Evolutionary conservation across 208 protist species (phyloP).

Genomic region (Crithidia acanthocephali): DNA sequence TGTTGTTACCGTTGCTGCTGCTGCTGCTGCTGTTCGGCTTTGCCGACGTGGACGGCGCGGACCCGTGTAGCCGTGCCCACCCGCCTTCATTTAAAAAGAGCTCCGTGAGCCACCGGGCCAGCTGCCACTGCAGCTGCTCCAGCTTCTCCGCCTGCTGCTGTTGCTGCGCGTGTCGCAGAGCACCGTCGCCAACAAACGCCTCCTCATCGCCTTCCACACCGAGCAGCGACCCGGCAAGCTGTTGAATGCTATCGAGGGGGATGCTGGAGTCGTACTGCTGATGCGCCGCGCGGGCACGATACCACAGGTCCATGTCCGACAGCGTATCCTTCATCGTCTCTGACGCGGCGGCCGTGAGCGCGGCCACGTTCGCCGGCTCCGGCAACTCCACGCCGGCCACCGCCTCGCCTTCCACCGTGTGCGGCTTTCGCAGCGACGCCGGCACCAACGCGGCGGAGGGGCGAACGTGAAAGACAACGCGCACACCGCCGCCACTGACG

Average conservation of each 20-base stretch:
- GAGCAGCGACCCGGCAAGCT: neutral
- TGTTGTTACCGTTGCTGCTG: neutral
- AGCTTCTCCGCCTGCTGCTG: conserved; percentile 8
- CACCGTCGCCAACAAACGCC: neutral
- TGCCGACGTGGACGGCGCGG: neutral
- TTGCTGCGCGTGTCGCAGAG: conserved; percentile 8
- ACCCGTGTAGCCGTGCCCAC: conserved; percentile 41
- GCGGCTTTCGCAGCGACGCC: conserved; percentile 1
- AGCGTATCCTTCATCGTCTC: conserved; percentile 21
- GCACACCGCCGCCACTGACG: neutral
- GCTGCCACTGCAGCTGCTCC: conserved; percentile 49
- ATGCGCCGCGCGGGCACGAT: conserved; percentile 30
- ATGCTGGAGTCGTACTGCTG: conserved; percentile 31
- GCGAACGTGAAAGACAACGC: conserved; percentile 23
- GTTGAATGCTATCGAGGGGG: conserved; percentile 11
- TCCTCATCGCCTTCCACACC: neutral
- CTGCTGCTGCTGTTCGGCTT: neutral
- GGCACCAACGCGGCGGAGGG: conserved; percentile 22
- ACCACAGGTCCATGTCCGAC: conserved; percentile 39
- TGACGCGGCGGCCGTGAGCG: conserved; percentile 17
- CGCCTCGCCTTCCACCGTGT: conserved; percentile 35
- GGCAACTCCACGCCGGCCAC: conserved; percentile 9
- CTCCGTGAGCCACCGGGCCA: conserved; percentile 66
- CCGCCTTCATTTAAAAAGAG: conserved; percentile 74
- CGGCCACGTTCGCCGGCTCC: conserved; percentile 1